Evolutionary conservation across 306 rosid species (phyloP).

Genomic region (Cercis canadensis): DNA sequence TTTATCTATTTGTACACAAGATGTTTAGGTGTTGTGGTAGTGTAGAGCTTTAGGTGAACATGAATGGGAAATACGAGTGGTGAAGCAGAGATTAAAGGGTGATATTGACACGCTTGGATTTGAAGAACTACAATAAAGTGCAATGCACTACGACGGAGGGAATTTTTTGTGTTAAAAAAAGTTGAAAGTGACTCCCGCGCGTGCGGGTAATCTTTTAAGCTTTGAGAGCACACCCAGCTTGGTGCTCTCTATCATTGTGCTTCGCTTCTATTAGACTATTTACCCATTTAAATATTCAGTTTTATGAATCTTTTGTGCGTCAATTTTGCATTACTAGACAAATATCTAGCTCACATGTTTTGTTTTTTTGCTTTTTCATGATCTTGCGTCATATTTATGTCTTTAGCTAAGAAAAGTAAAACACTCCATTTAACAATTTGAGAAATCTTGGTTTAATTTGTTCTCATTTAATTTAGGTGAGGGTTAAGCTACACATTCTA

Average conservation of each 20-base stretch:
- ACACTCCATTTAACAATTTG: no score
- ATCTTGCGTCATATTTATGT: no score
- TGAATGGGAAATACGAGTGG: conserved; percentile 28
- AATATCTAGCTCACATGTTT: no score
- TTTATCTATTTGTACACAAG: conserved; percentile 19
- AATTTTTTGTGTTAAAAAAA: not conserved
- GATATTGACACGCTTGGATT: conserved; percentile 25
- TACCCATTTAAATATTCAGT: conserved; percentile 7
- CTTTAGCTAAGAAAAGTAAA: no score
- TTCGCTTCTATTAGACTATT: not conserved
- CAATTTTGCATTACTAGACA: no score
- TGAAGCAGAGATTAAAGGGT: conserved; percentile 30
- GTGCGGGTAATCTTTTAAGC: conserved; percentile 63
- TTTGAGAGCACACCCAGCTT: conserved; percentile 27
- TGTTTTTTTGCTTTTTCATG: no score
- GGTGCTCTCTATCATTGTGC: conserved; percentile 14
- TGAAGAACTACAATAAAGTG: not conserved
- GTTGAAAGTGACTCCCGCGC: conserved; percentile 46
- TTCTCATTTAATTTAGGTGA: no score
- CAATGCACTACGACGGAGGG: not conserved
- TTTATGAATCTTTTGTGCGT: not conserved
- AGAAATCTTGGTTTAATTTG: no score
- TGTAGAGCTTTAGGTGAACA: conserved; percentile 49
- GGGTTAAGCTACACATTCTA: no score
- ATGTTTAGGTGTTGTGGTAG: conserved; percentile 44